These are phyloP conservation scores for Coprinellus aureogranulatus DNA, from an alignment of 768 basidiomycete species.

Conservation along the genomic window DNA sequence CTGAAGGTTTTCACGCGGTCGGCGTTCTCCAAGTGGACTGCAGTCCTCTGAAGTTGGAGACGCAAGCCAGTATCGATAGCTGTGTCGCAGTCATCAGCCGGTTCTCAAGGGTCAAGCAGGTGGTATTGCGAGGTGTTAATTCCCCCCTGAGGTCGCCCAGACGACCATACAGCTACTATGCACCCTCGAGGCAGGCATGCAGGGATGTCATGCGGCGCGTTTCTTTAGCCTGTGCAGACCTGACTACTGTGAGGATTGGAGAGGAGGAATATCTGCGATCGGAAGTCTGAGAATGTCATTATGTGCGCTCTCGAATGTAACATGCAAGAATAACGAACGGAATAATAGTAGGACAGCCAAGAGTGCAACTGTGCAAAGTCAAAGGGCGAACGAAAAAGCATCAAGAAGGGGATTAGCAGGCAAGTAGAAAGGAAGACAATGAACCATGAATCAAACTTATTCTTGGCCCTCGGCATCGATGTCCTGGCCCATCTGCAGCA, in stretches of 20 bases:
- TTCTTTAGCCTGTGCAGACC: not conserved
- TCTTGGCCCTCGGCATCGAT: conserved; percentile 27
- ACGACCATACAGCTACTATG: not conserved
- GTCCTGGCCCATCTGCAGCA: conserved; percentile 55
- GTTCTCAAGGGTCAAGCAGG: not conserved
- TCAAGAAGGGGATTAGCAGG: no score
- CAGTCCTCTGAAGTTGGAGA: not conserved
- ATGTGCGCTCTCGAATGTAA: no score
- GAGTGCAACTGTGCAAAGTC: no score
- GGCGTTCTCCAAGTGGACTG: not conserved
- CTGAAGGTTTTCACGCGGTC: no score
- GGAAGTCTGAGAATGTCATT: no score
- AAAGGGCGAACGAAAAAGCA: no score
- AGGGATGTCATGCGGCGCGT: not conserved
- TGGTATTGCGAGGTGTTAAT: not conserved
- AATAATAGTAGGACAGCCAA: no score
- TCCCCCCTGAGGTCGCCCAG: not conserved
- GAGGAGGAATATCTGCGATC: not conserved
- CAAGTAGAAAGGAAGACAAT: no score
- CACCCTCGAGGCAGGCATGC: not conserved
- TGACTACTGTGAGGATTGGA: not conserved
- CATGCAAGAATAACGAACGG: no score
- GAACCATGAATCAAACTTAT: no score
- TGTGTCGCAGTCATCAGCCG: not conserved
- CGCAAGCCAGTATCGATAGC: not conserved